phyloP scores from a whole-genome alignment of 2,329 filamentous ascomycete species.

The Colletotrichum graminicola region DNA sequence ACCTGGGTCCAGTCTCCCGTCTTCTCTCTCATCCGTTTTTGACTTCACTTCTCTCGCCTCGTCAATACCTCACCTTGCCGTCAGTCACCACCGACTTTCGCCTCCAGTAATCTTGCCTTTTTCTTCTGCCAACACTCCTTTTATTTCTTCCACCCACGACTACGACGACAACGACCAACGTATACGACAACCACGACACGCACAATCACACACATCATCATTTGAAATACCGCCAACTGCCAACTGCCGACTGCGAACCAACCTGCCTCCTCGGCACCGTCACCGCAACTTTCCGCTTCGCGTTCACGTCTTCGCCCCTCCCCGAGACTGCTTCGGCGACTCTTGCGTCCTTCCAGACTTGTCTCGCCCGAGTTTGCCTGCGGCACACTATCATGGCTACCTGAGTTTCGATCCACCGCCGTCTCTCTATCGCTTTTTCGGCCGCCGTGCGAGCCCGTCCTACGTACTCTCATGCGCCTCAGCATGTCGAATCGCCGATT shows the following conservation, averaged over 20 bases:
- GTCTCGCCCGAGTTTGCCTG: neutral
- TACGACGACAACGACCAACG: neutral
- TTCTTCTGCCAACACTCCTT: conserved; percentile 3
- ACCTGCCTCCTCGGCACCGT: conserved; percentile 10
- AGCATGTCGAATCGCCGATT: conserved; percentile 43
- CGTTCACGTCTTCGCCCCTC: conserved; percentile 15
- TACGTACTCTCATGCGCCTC: conserved; percentile 31
- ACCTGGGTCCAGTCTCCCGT: conserved; percentile 13
- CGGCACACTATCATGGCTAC: conserved; percentile 29
- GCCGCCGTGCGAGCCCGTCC: conserved; percentile 41
- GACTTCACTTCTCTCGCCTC: conserved; percentile 34
- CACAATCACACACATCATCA: neutral
- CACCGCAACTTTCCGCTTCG: neutral
- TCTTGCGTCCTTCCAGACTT: conserved; percentile 10
- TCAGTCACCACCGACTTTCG: neutral
- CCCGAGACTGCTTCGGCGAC: neutral
- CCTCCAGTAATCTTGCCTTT: neutral
- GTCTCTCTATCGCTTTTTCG: conserved; percentile 25
- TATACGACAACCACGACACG: neutral
- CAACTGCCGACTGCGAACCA: conserved; percentile 2
- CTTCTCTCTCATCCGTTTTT: conserved; percentile 19
- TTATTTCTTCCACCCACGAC: neutral
- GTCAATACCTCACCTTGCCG: conserved; percentile 11
- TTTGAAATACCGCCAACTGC: neutral
- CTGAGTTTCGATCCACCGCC: conserved; percentile 23